Evolutionary conservation across 495 filamentous ascomycete species (phyloP).

Genomic region (Xylaria cubensis): DNA sequence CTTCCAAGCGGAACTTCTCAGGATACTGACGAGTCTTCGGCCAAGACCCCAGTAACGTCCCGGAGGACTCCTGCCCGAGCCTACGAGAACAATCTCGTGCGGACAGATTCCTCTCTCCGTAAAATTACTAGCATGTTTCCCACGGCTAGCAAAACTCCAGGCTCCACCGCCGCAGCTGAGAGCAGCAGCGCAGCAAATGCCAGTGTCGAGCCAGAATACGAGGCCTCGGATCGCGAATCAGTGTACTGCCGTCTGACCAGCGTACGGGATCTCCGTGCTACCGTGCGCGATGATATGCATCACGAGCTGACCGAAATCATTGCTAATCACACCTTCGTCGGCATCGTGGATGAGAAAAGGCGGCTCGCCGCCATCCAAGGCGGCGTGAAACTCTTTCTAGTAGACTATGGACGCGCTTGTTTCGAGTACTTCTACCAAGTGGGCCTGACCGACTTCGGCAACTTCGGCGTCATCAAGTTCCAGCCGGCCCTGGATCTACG

Average conservation of each 20-base stretch:
- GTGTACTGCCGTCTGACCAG: slow-evolving; percentile 74
- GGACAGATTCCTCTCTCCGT: slow-evolving; percentile 86
- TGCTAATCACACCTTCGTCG: slow-evolving; percentile 90
- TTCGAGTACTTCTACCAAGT: slow-evolving; percentile 97
- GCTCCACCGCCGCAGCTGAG: slow-evolving; percentile 35
- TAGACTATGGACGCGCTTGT: slow-evolving; percentile 90
- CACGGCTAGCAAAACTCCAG: slow-evolving; percentile 44
- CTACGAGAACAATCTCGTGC: slow-evolving; percentile 87
- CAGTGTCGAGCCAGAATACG: slow-evolving; percentile 67
- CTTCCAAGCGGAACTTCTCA: slow-evolving; percentile 45
- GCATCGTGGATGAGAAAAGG: slow-evolving; percentile 84
- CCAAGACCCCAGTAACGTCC: slow-evolving; percentile 49
- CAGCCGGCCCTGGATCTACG: slow-evolving; percentile 74
- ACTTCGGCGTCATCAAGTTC: slow-evolving; percentile 86
- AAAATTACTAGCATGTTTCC: slow-evolving; percentile 97
- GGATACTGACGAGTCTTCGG: slow-evolving; percentile 36
- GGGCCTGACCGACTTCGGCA: slow-evolving; percentile 94
- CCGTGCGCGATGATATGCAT: slow-evolving; percentile 86
- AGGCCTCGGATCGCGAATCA: slow-evolving; percentile 70
- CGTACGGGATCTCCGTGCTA: slow-evolving; percentile 79
- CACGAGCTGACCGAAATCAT: slow-evolving; percentile 88
- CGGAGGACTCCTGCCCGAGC: slow-evolving; percentile 61
- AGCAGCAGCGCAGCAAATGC: slow-evolving; percentile 26
- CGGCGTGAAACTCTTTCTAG: slow-evolving; percentile 88
- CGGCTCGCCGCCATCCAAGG: slow-evolving; percentile 92